Conservation (phyloP, 176 grass and related monocot genomes). For the Secale cereale region DNA sequence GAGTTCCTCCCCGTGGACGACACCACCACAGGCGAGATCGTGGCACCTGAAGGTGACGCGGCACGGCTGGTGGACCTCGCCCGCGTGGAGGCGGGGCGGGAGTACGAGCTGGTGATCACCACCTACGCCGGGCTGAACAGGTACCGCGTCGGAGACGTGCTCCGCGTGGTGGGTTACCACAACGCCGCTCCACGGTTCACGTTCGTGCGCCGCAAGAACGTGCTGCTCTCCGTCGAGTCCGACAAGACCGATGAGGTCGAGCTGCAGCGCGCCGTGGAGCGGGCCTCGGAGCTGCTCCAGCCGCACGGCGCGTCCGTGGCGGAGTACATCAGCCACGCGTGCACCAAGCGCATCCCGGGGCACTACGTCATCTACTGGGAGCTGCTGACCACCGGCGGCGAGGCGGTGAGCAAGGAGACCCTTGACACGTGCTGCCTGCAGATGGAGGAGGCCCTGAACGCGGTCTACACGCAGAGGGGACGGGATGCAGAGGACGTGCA, state of each 20-base stretch:
- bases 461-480: background rate
- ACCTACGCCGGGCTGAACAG: constrained; percentile 87
- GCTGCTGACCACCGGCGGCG: too few relatives aligned
- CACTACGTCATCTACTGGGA: too few relatives aligned
- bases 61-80: constrained; percentile 86
- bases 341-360: too few relatives aligned
- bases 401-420: background rate
- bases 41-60: fast-evolving
- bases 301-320: too few relatives aligned
- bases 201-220: constrained; percentile 87
- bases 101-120: constrained; percentile 98
- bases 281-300: too few relatives aligned
- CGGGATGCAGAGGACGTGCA: too few relatives aligned
- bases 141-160: constrained; percentile 95
- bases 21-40: background rate
- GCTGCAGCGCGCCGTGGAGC: too few relatives aligned
- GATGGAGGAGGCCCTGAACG: background rate
- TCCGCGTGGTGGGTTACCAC: constrained; percentile 75
- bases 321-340: too few relatives aligned
- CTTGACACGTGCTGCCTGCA: background rate
- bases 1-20: constrained; percentile 74
- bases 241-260: constrained; percentile 88
- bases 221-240: constrained; percentile 76
- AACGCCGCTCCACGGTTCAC: constrained; percentile 73
- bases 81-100: constrained; percentile 64